Evolutionary conservation across 441 rosid genomes (phyloP), one percentile per base, ranked within the genome.

Genomic region (Eutrema salsugineum): DNA sequence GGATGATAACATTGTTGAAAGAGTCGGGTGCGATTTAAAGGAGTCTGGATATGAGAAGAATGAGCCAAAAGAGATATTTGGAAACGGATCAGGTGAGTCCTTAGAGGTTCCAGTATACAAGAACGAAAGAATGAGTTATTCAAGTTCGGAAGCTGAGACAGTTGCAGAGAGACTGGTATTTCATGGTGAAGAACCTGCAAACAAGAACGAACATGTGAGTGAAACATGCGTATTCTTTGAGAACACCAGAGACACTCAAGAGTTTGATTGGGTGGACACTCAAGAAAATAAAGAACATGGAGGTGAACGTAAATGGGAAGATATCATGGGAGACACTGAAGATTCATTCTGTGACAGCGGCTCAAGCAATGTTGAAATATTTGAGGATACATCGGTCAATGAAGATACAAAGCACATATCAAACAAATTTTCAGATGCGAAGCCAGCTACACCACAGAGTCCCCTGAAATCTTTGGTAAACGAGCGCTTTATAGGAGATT

Each of bases 261-360:
- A 63, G 55, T 35, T 66, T 65, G 67, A 50, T 36, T 49, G 28
- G 61, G 75, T 72, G 74, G 80, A 76, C 74, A 38, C 67, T 28
- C 63, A 5, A 39, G 71, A 68, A 61, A 82, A 65, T 53, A 62
- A 70, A 53, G 57, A 43, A 63, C 9, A 33, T 33, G 76, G 39
- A 43, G 20, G 46, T 43, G 70, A 54, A 65, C 32, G 11, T 19
- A 46, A 14, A 48, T 55, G 36, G 68, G 27, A 56, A 42, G 63
- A 70, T 2, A 65, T 20, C 68, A 63, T 24, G 49, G 72, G 42
- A 64, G 68, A 77, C 62, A 17, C 0, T 47, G 30, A 6, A 15
- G 75, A 43, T 69, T 69, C 66, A 5, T 11, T 32, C 8, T 11
- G 28, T 48, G 70, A 55, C 61, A 69, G 47, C 47, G 69, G 32